Evolutionary conservation across 2,329 filamentous ascomycete genomes (phyloP).

Genomic region (Beauveria sp.): DNA sequence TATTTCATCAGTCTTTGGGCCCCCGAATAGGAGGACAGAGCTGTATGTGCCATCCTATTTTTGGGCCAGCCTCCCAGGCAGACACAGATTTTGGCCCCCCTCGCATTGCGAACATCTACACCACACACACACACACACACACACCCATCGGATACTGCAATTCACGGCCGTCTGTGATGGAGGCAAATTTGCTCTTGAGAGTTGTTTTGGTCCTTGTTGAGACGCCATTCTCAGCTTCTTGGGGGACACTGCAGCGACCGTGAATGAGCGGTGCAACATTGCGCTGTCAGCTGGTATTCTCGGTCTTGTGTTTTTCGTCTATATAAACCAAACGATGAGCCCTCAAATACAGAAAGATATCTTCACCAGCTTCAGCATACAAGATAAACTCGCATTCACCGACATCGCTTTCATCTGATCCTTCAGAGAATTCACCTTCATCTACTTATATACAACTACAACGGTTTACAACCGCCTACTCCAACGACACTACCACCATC

Average conservation of each 20-base stretch:
- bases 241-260: no score
- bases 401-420: neutral
- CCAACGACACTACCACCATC: neutral
- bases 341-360: neutral
- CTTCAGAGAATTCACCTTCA: neutral
- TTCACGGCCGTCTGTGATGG: no score
- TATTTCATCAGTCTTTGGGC: neutral
- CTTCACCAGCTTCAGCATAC: neutral
- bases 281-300: neutral
- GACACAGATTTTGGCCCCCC: neutral
- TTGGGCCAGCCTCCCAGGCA: neutral
- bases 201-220: no score
- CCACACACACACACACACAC: no score
- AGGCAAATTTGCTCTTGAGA: no score
- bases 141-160: no score
- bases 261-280: no score
- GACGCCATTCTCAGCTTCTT: no score
- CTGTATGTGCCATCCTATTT: neutral
- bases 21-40: neutral
- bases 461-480: neutral
- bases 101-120: no score
- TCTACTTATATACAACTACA: neutral
- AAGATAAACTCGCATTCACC: neutral
- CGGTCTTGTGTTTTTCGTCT: neutral
- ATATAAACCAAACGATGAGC: neutral